Evolutionary conservation across 2,329 filamentous ascomycete species (phyloP), one percentile per base, ranked within the genome.

Genomic region (Stromatinia cepivora): DNA sequence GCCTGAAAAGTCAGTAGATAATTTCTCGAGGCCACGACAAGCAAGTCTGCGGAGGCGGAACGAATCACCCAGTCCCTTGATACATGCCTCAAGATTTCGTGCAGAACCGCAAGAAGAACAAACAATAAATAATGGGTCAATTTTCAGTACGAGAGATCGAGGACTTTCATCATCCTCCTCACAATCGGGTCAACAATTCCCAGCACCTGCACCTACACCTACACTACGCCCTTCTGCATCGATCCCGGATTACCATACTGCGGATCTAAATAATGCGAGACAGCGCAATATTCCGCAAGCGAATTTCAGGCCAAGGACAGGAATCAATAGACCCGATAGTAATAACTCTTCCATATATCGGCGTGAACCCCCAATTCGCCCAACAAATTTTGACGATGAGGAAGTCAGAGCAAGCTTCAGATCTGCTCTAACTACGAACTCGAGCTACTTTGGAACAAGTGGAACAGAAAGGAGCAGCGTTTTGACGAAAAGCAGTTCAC

Each of bases 391-490:
- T 31, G 76, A 79, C 20, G 69, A 66, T 31, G 77, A 79, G 39
- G 82, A 84, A 70, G 78, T 84, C 34, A 82, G 88, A 34, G 83
- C 85, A 20, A 90, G 87, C 72, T 84, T 86, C 72, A 84, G 87
- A 67, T 90, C 88, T 4, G 85, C 83, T 36, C 80, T 87, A 77
- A 90, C 88, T 4, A 86, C 82, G 4, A 83, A 83, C 67, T 89
- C 87, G 22, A 89, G 86, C 75, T 78, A 74, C 52, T 58, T 78
- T 57, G 77, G 84, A n/a, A 95, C 92, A 9, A 86, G 85, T 72
- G 85, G 86, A 13, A 96, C 92, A 1, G 92, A 94, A 77, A 86
- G 92, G 71, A 96, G 92, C 79, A 97, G 93, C 77, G 84, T 95
- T 63, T 79, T 90, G 72, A 95, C 93, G 4, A 93, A 92, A 74